Evolutionary conservation across 2,329 filamentous ascomycete species (phyloP).

Genomic region (Xylariaceae sp.): DNA sequence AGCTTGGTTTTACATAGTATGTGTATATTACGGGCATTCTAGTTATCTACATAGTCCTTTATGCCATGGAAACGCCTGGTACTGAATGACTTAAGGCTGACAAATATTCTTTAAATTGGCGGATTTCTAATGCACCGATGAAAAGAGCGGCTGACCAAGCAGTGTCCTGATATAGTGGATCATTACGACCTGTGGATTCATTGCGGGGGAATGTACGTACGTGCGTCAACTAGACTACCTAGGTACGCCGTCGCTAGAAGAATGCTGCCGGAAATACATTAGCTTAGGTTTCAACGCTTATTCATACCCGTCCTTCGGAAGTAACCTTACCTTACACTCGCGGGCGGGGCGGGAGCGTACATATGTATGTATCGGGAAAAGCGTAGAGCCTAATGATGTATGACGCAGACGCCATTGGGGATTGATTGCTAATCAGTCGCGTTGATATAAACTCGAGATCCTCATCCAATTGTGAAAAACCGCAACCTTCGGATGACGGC

Average conservation of each 20-base stretch:
- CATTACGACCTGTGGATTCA: not conserved
- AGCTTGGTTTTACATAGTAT: no score
- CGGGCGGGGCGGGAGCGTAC: no score
- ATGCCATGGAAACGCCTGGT: not conserved
- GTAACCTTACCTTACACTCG: no score
- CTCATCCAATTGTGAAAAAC: not conserved
- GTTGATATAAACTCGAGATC: not conserved
- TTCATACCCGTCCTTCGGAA: not conserved
- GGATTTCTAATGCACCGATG: not conserved
- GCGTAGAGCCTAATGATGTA: no score
- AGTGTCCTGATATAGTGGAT: not conserved
- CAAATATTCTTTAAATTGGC: not conserved
- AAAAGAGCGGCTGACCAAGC: not conserved
- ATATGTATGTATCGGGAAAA: no score
- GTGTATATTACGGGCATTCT: no score
- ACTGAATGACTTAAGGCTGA: not conserved
- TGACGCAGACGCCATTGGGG: no score
- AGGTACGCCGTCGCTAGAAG: not conserved
- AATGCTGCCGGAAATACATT: not conserved
- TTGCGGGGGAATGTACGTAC: not conserved
- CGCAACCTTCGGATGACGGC: conserved; percentile 9
- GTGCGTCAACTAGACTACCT: not conserved
- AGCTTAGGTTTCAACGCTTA: not conserved
- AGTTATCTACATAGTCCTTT: not conserved
- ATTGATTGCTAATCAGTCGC: conserved; percentile 24